These are phyloP conservation scores for Sanghuangporus weigelae DNA, from an alignment of 1,284 basidiomycete species.

Conservation along the genomic window DNA sequence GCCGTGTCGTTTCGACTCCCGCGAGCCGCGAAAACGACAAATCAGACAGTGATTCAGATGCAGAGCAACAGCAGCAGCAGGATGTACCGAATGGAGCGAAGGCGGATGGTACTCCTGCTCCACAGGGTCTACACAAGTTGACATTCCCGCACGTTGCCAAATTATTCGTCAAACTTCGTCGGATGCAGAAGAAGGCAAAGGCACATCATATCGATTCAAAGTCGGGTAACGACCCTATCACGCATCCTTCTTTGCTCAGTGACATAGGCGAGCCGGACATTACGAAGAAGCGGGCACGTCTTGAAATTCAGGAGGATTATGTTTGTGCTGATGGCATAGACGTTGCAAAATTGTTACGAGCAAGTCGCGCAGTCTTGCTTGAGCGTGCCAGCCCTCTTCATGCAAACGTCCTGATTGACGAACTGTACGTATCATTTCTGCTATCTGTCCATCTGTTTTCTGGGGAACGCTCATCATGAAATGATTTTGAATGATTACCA, in stretches of 20 bases:
- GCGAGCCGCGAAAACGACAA: not conserved
- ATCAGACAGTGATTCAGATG: not conserved
- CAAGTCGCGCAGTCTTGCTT: slow-evolving; percentile 46
- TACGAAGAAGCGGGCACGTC: slow-evolving; percentile 18
- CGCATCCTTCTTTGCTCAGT: slow-evolving; percentile 35
- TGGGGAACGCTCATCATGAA: not conserved
- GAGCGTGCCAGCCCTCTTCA: slow-evolving; percentile 48
- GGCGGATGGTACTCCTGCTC: too few relatives aligned
- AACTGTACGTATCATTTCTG: slow-evolving; percentile 47
- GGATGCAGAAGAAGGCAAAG: slow-evolving; percentile 26
- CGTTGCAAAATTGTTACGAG: slow-evolving; percentile 47
- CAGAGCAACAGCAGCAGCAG: not conserved
- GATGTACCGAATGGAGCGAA: not conserved
- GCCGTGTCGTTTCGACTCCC: slow-evolving; percentile 8
- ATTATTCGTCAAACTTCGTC: slow-evolving; percentile 47
- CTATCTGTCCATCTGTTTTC: not conserved
- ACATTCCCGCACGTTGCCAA: slow-evolving; percentile 41
- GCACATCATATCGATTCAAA: slow-evolving; percentile 37
- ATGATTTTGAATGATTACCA: slow-evolving; percentile 25
- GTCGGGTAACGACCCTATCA: slow-evolving; percentile 47
- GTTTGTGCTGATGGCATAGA: slow-evolving; percentile 63
- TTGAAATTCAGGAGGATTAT: slow-evolving; percentile 47
- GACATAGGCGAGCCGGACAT: slow-evolving; percentile 20
- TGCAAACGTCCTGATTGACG: slow-evolving; percentile 60
- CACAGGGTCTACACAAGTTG: slow-evolving; percentile 17